A percentile compares a stretch with the other conserved stretches of the same genome.
Conservation (phyloP, 2,329 filamentous ascomycete species). For the Xylariaceae sp. region DNA sequence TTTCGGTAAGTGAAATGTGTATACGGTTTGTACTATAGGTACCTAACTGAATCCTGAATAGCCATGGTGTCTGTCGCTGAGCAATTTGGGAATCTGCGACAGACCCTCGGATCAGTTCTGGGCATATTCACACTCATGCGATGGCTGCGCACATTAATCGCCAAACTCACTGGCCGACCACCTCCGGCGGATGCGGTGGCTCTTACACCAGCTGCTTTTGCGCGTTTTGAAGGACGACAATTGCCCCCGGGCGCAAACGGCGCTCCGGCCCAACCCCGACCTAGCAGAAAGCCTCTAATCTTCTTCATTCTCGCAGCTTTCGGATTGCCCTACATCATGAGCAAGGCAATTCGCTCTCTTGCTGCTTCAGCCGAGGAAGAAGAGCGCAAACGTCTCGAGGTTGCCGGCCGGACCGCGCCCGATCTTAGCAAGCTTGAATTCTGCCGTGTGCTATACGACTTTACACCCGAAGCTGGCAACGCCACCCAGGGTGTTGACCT, state of each 20-base stretch:
- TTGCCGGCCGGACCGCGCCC: slow-evolving; percentile 54
- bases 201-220: slow-evolving; percentile 89
- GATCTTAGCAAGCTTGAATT: slow-evolving; percentile 95
- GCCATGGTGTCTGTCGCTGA: slow-evolving; percentile 98
- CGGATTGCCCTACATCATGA: slow-evolving; percentile 94
- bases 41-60: slow-evolving; percentile 42
- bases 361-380: slow-evolving; percentile 86
- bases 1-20: slow-evolving; percentile 70
- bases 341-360: slow-evolving; percentile 86
- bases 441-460: slow-evolving; percentile 93
- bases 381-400: slow-evolving; percentile 62
- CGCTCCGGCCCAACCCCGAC: slow-evolving; percentile 65
- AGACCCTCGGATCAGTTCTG: slow-evolving; percentile 89
- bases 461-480: slow-evolving; percentile 73
- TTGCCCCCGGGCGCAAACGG: slow-evolving; percentile 58
- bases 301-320: slow-evolving; percentile 96
- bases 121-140: slow-evolving; percentile 96
- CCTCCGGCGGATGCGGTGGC: slow-evolving; percentile 84
- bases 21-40: neutral
- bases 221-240: slow-evolving; percentile 77
- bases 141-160: slow-evolving; percentile 89
- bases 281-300: slow-evolving; percentile 92
- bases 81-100: slow-evolving; percentile 90
- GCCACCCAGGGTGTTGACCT: slow-evolving; percentile 76
- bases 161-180: slow-evolving; percentile 89